Evolutionary conservation across 176 grass and related monocot genomes (phyloP).

Genomic region (Cenchrus fungigraminus): DNA sequence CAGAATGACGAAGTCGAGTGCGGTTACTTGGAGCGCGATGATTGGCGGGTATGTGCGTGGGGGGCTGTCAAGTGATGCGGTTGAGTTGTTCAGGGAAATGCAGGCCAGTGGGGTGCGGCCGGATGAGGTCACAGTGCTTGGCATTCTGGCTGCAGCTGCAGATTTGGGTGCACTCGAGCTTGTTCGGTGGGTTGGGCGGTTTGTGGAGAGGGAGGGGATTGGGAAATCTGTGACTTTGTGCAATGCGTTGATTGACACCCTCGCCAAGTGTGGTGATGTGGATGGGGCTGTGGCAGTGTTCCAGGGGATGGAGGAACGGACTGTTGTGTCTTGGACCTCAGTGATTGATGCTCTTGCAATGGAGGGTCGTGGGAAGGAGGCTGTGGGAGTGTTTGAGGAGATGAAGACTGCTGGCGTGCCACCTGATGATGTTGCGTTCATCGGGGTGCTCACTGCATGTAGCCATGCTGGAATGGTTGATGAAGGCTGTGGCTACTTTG

Average conservation of each 20-base stretch:
- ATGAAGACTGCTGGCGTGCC: slow-evolving; percentile 51
- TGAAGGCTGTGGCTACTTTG: slow-evolving; percentile 59
- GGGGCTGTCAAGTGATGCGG: slow-evolving; percentile 51
- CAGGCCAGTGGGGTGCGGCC: slow-evolving; percentile 48
- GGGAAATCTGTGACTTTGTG: slow-evolving; percentile 44
- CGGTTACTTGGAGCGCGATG: slow-evolving; percentile 79
- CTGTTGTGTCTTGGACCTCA: slow-evolving; percentile 63
- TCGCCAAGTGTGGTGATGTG: slow-evolving; percentile 73
- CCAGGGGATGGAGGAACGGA: slow-evolving; percentile 54
- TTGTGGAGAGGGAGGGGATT: slow-evolving; percentile 49
- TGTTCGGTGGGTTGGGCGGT: slow-evolving; percentile 54
- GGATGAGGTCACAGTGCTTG: slow-evolving; percentile 57
- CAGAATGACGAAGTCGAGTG: slow-evolving; percentile 45
- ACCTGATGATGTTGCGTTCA: slow-evolving; percentile 69
- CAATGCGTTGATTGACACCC: slow-evolving; percentile 65
- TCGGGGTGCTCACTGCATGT: slow-evolving; percentile 72
- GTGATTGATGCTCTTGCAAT: slow-evolving; percentile 81
- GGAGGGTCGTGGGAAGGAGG: slow-evolving; percentile 65
- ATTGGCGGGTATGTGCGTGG: slow-evolving; percentile 68
- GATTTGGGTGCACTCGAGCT: slow-evolving; percentile 78
- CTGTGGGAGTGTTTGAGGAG: slow-evolving; percentile 50
- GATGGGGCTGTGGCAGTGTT: slow-evolving; percentile 57
- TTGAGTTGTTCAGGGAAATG: slow-evolving; percentile 66
- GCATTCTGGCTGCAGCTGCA: slow-evolving; percentile 53
- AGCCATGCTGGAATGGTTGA: slow-evolving; percentile 68